These are phyloP conservation scores for Begonia peltatifolia DNA, from an alignment of 306 rosid species.

Conservation along the genomic window DNA sequence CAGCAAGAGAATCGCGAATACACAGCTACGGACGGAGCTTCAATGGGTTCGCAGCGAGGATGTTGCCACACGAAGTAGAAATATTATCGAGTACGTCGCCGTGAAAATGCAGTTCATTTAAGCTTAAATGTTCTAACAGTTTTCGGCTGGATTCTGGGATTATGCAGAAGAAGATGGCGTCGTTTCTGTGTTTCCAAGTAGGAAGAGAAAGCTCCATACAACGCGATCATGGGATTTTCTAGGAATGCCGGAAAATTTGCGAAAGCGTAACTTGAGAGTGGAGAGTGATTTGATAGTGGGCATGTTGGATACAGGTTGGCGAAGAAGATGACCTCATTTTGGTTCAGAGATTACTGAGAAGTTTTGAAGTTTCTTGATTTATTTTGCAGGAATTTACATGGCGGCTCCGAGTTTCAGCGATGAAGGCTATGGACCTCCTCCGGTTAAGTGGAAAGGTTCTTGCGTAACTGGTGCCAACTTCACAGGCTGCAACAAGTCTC, in stretches of 20 bases:
- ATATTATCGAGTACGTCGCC: no score
- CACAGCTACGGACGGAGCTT: conserved; percentile 21
- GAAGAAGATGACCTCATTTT: no score
- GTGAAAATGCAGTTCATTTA: no score
- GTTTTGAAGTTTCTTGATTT: no score
- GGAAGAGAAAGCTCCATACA: conserved; percentile 8
- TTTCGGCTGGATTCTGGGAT: not conserved
- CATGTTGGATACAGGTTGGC: conserved; percentile 6
- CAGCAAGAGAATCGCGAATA: no score
- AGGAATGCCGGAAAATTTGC: conserved; percentile 2
- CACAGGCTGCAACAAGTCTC: conserved; percentile 21
- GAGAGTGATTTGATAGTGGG: conserved; percentile 19
- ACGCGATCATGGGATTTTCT: conserved; percentile 32
- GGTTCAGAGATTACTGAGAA: no score
- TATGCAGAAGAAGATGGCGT: conserved; percentile 13
- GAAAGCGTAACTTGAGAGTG: not conserved
- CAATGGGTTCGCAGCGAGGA: conserved; percentile 22
- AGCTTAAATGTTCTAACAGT: no score
- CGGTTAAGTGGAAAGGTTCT: conserved; percentile 18
- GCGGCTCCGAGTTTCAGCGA: conserved; percentile 22
- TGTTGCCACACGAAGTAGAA: not conserved
- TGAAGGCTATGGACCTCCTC: conserved; percentile 14
- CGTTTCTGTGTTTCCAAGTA: conserved; percentile 18
- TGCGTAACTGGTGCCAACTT: conserved; percentile 15
- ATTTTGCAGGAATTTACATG: conserved; percentile 16